Evolutionary conservation across 2,329 filamentous ascomycete genomes (phyloP), one percentile per base, ranked within the genome.

Genomic region (Ascochyta rabiei): DNA sequence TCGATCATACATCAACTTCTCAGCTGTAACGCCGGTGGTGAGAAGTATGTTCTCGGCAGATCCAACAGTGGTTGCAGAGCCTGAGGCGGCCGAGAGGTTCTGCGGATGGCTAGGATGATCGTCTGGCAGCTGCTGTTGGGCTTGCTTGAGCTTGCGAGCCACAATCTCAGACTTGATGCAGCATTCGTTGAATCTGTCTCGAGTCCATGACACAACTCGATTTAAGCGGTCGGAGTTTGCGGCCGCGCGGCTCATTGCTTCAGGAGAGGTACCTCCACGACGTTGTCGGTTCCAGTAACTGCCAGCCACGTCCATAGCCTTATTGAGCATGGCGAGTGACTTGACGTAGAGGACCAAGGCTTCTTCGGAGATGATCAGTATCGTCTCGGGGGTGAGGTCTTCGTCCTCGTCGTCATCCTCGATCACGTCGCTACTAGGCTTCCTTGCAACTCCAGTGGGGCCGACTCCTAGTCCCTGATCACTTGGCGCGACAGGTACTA

Each of bases 1-100:
- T 41, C 95, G 90, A 66, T 99, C 95, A 72, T 97, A 99, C 92
- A 99, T 97, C 40, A 99, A 81, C 76, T 93, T 96, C 78, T 98
- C 95, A 0, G 95, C 95, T 19, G 92, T 97, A 51, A 97, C 87
- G 1, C 93, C 95, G 2, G 90, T 86, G 13, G 90, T 96, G 23
- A 99, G 82, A 42, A 89, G 85, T 23, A 97, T 91, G 47, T 90
- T 89, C 57, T 95, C 91, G 2, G 86, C 83, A 15, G 88, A 87
- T n/a, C 82, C 84, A 51, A 86, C 79, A 3, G 81, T 81, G 13
- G 83, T 81, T 1, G 81, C 82, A 3, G 84, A 82, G 30, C 81
- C 79, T 2, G 83, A 84, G 18, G 85, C 84, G 24, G 81, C 75
- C 2, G 83, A 84, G 49, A 91, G 87, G 65, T 96, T 96, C 66